Conservation (phyloP, 2,329 filamentous ascomycete species). For the Hirsutella thompsonii region DNA sequence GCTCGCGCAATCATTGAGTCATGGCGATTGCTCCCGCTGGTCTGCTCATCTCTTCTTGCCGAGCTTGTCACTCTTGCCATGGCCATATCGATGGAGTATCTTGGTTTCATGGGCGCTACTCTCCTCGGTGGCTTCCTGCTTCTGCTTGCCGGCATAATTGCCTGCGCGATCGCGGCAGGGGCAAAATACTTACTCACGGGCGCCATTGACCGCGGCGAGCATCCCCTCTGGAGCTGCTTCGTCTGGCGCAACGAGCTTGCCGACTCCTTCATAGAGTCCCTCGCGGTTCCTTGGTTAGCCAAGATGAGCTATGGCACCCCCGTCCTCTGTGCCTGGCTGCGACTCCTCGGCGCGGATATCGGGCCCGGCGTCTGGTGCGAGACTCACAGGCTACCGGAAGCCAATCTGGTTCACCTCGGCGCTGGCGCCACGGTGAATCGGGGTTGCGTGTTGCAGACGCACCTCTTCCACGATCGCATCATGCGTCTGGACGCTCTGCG, state of each 20-base stretch:
- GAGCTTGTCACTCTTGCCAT: constrained; percentile 2
- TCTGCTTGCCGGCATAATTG: not conserved
- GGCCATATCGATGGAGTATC: constrained; percentile 4
- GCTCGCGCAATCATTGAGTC: constrained; percentile 7
- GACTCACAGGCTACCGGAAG: constrained; percentile 10
- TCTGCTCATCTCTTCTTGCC: constrained; percentile 4
- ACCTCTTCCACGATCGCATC: constrained; percentile 10
- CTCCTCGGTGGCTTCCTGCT: not conserved
- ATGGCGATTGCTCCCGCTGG: constrained; percentile 7
- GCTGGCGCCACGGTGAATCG: constrained; percentile 10
- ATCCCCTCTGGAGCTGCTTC: constrained; percentile 11
- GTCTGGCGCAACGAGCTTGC: constrained; percentile 33
- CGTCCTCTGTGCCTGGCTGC: constrained; percentile 7
- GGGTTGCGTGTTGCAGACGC: constrained; percentile 9
- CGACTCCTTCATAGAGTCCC: constrained; percentile 39
- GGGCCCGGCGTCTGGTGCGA: constrained; percentile 11
- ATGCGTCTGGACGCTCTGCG: constrained; percentile 10
- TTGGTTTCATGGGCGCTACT: constrained; percentile 2
- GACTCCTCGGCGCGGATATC: constrained; percentile 8
- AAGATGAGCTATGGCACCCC: constrained; percentile 9
- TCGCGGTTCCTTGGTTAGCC: constrained; percentile 8
- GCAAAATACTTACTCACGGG: constrained; percentile 10
- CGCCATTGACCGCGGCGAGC: constrained; percentile 6
- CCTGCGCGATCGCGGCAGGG: constrained; percentile 3
- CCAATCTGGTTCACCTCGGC: constrained; percentile 7